Base-by-base conservation (phyloP, 2,329 filamentous ascomycete genomes). In the Didymella segeticola region DNA sequence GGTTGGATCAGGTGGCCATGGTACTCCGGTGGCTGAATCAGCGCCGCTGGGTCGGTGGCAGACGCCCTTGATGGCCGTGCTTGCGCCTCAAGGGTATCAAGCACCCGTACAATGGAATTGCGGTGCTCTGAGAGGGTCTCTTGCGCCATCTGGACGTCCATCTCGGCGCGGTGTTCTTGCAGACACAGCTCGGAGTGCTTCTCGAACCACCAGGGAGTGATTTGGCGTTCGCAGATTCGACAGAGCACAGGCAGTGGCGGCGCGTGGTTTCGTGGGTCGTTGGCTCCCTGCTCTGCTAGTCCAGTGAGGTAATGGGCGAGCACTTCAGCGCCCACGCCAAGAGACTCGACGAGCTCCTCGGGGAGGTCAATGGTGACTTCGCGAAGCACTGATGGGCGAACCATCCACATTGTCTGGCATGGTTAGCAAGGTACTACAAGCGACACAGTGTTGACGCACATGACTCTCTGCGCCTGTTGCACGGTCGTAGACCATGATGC, bases 191-290 rank as follows among this genome's bases (percentile, higher is more conserved):
- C 96, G 2, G 93, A 96, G 73, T 99, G 95, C 75, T 98, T 99
- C 77, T 99, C 95, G 66, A 99, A 99, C 96, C 95, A 99, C 95
- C 95, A 99, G 0, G 93, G 92, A 4, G 91, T 91, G 56, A 99
- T 98, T 58, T 97, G 91, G 47, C 95, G 90, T 73, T 99, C 95
- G 74, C 95, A 99, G 49, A 99, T 98, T 46, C 95, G 91, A 75
- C 95, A 99, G 14, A 99, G 84, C 4, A 98, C 89, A 0, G 92
- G 91, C 10, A 87, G 81, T 0, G 93, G 92, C 2, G 91, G 91
- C 9, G 91, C 87, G 71, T 93, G 88, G 67, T 88, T 86, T 43
- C 85, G 84, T 17, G 89, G 87, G 66, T 87, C 91, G 33, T 89
- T 89, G 23, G 88, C 82, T 43, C 90, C 91, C 33, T 87, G 86